Evolutionary conservation across 768 basidiomycete genomes (phyloP).

Genomic region (Rickenella mellea): DNA sequence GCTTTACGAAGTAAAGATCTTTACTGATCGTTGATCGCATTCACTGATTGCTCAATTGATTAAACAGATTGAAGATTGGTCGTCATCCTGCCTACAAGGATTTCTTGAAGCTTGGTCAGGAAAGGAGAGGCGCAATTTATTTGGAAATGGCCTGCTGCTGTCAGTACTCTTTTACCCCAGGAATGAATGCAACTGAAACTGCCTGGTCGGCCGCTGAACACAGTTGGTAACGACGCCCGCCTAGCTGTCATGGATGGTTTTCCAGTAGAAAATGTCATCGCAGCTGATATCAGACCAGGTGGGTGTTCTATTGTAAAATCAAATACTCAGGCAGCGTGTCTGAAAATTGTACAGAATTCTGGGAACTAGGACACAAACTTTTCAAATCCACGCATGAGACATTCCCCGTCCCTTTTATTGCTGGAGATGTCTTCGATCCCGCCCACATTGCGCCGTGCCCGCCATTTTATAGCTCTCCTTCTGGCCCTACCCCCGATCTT

Average conservation of each 20-base stretch:
- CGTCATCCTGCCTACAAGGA: conserved; percentile 10
- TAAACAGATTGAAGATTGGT: conserved; percentile 7
- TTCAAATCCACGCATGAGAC: conserved; percentile 42
- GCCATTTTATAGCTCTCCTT: conserved; percentile 15
- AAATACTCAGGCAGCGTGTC: not conserved
- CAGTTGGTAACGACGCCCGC: conserved; percentile 30
- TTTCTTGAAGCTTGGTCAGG: conserved; percentile 26
- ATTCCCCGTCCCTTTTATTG: conserved; percentile 46
- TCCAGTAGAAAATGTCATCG: conserved; percentile 27
- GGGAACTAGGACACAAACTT: conserved; percentile 53
- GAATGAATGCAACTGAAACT: not conserved
- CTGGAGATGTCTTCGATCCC: conserved; percentile 45
- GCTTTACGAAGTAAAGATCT: too few species aligned
- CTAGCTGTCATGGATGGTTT: conserved; percentile 33
- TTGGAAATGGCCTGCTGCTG: conserved; percentile 39
- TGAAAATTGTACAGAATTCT: conserved; percentile 32
- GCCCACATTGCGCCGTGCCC: conserved; percentile 26
- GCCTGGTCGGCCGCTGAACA: not conserved
- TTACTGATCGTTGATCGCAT: too few species aligned
- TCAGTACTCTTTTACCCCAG: conserved; percentile 13
- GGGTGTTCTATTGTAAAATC: conserved; percentile 4
- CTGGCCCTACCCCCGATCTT: conserved; percentile 15
- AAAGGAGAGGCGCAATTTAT: conserved; percentile 26
- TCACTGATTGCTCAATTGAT: not conserved
- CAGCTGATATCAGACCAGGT: conserved; percentile 30